A percentile compares a stretch with the other conserved stretches of the same genome.
Conservation (phyloP, 163 green algal genomes). For the Trebouxia gelatinosa region DNA sequence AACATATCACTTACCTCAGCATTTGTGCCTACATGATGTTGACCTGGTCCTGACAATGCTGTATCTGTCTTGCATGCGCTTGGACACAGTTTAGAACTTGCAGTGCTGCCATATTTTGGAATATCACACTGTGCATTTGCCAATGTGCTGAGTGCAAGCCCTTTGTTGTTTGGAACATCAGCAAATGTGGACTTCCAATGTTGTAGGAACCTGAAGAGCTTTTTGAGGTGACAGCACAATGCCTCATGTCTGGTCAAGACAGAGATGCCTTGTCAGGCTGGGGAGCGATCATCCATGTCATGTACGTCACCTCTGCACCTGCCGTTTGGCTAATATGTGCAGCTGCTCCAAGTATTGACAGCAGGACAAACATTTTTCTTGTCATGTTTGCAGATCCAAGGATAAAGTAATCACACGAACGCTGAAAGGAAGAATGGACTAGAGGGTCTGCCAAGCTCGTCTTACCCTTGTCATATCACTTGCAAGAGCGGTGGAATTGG, state of each 20-base stretch:
- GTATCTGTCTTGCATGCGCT: too few relatives aligned
- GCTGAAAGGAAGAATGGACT: conserved; percentile 95
- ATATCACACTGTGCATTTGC: background rate
- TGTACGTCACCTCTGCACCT: conserved; percentile 45
- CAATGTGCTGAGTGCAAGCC: too few relatives aligned
- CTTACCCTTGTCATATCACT: too few relatives aligned
- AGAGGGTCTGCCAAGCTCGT: too few relatives aligned
- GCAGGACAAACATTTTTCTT: background rate
- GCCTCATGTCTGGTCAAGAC: conserved; percentile 87
- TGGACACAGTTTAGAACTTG: too few relatives aligned
- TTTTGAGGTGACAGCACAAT: conserved; percentile 95
- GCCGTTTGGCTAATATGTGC: too few relatives aligned
- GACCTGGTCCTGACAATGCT: too few relatives aligned
- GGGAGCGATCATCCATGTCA: conserved; percentile 93
- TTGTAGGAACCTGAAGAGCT: conserved; percentile 90
- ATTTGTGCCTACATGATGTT: too few relatives aligned
- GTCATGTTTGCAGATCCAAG: conserved; percentile 60
- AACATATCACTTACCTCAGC: too few relatives aligned
- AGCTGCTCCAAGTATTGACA: too few relatives aligned
- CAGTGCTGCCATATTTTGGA: background rate
- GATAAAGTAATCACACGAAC: conserved; percentile 83
- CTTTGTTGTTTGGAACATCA: background rate
- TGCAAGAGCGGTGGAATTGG: too few relatives aligned
- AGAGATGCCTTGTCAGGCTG: conserved; percentile 95
- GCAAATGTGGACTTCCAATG: background rate